phyloP scores from a whole-genome alignment of 2,329 filamentous ascomycete genomes.

The Macrophomina tecta region DNA sequence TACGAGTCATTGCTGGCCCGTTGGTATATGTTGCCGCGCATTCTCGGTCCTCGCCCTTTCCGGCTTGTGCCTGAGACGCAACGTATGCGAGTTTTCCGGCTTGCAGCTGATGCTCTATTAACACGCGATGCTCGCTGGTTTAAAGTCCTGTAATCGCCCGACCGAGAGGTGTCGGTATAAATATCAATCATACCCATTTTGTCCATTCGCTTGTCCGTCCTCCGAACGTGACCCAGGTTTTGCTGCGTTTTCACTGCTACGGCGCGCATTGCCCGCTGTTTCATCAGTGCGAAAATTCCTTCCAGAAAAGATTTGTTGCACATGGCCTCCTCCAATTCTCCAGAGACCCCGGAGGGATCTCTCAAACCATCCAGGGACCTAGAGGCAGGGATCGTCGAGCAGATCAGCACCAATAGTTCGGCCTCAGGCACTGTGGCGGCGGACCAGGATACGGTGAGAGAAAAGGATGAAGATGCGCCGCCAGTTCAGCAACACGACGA shows the following conservation, averaged over 20 bases:
- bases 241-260: background rate
- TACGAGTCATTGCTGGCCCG: background rate
- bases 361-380: constrained; percentile 9
- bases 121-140: background rate
- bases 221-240: background rate
- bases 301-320: background rate
- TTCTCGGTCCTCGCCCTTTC: background rate
- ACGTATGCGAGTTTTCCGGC: background rate
- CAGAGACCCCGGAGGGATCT: constrained; percentile 4
- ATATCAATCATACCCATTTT: background rate
- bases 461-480: background rate
- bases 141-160: background rate
- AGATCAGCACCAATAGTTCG: constrained; percentile 7
- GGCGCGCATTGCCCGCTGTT: background rate
- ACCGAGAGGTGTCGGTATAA: background rate
- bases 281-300: background rate
- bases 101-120: background rate
- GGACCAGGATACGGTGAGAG: background rate
- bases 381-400: constrained; percentile 6
- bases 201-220: background rate
- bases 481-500: constrained; percentile 13
- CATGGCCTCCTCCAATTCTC: background rate
- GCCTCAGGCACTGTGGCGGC: background rate
- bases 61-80: background rate
- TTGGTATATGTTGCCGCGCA: background rate